Base-by-base conservation (phyloP, 495 filamentous ascomycete species). In the Neurospora sp. region DNA sequence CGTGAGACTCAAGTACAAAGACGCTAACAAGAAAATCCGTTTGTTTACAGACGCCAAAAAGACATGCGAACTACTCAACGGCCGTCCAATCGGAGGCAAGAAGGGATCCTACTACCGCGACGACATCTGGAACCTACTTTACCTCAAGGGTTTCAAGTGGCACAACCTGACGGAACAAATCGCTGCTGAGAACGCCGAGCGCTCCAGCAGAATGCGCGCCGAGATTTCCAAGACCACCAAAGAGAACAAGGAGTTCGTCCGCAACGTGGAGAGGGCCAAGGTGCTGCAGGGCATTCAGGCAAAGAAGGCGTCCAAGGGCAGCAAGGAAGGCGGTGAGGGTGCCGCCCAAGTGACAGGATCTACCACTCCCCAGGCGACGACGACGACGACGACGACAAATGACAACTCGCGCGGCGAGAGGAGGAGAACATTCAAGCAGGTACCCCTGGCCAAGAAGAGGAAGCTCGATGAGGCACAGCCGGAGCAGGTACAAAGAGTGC, bases 41-140 rank as follows among this genome's bases (percentile, higher is more conserved):
- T 59, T 59, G 48, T 59, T 31, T 65, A 9, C 53, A 65, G 90
- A 92, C 45, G 96, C 96, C 4, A 96, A 96, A 78, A 81, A 90
- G 10, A 92, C 88, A 7, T 94, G 91, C n/a, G 94, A 97, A 77
- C 87, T 92, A 3, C 81, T 98, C 41, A 98, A 98, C 81, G 90
- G 92, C 38, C 85, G 86, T 38, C 94, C 87, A 35, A 89, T 98
- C 61, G 94, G 94, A 37, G 96, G 94, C 18, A 91, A 91, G 78
- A 98, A 97, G 83, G 90, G 94, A 5, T 87, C 89, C 14, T 96
- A 90, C 81, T 99, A 98, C 81, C 88, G 92, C 71, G 96, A 99
- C 81, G 96, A 98, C 79, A 87, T 99, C 68, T 97, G 92, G 92
- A 96, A 83, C 59, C 72, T 88, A 42, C 76, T 87, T 72, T 99